Evolutionary conservation across 179 eudicot genomes (phyloP), one percentile per base, ranked within the genome.

Genomic region (Drosera spatulata): DNA sequence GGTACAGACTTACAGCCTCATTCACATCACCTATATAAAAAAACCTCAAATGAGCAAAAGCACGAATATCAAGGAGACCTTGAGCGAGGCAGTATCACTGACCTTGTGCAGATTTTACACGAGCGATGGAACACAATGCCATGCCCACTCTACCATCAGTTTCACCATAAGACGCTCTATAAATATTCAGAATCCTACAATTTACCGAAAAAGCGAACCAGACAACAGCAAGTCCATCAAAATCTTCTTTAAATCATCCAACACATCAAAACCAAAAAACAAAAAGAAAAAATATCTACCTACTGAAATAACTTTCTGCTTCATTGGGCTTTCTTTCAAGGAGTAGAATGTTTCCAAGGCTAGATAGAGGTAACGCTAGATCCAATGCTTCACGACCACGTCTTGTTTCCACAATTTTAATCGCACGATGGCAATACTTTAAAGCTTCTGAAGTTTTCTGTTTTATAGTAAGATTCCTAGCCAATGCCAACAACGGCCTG

Each of bases 21-120:
- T 91, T 83, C 54, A 76, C 76, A 64, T 81, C 64, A 55, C 93
- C 97, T 91, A 76, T 13, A 67, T 48, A 46, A 47, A 15, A 49
- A 10, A 40, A 38, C 39, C 33, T 6, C 45, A 53, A 7, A 66
- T 22, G 33, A 51, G 15, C 13, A 49, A 9, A 9, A 3, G 2
- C 10, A 49, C 13, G 11, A 12, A 49, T 5, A 3, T 3, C 11
- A 5, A 9, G 8, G 51, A 49, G 13, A 49, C 51, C 0, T 5
- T 49, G 4, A 7, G 51, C 51, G 11, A 9, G 10, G 51, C 0
- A 12, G 11, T 9, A 49, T 43, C 45, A 61, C 72, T 73, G 51
- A 85, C 97, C 97, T 79, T 83, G 79, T 63, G 96, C 96, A 73
- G 90, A 87, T 71, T 87, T 87, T 52, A 73, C 91, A 66, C 83